Evolutionary conservation across 345 rosid genomes (phyloP).

Genomic region (Euphorbia pulcherrima): DNA sequence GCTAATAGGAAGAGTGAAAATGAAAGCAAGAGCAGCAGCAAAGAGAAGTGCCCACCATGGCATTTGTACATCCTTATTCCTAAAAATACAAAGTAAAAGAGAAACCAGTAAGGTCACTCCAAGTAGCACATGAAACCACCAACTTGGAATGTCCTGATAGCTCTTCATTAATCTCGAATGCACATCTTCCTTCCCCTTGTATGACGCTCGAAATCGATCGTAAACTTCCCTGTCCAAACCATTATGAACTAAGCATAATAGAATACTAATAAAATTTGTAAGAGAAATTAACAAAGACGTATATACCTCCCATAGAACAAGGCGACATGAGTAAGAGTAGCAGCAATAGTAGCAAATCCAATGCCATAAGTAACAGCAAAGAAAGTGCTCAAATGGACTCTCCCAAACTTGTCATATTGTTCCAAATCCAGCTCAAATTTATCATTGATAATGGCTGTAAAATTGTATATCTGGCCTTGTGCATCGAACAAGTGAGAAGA

Average conservation of each 20-base stretch:
- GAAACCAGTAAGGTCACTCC: conserved; percentile 42
- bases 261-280: not conserved
- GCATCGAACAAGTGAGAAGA: conserved; percentile 75
- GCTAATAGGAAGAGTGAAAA: conserved; percentile 82
- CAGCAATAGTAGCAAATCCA: conserved; percentile 83
- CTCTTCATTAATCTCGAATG: conserved; percentile 74
- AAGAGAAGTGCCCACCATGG: conserved; percentile 97
- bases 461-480: conserved; percentile 52
- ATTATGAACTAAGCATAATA: not conserved
- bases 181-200: conserved; percentile 62
- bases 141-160: conserved; percentile 77
- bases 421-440: too few species aligned
- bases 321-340: conserved; percentile 76
- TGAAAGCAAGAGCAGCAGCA: conserved; percentile 63
- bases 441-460: conserved; percentile 63
- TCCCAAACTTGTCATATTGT: conserved; percentile 66
- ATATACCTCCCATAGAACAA: conserved; percentile 93
- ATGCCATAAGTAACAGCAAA: conserved; percentile 74
- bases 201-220: conserved; percentile 55
- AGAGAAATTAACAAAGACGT: too few species aligned
- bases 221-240: conserved; percentile 54
- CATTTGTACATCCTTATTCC: conserved; percentile 75
- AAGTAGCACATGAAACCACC: conserved; percentile 75
- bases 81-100: conserved; percentile 55
- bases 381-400: conserved; percentile 75